Percentiles rank a stretch among this genome's conserved stretches.
phyloP scores from a whole-genome alignment of 164 flowering plant genomes.

The Kalanchoe fedtschenkoi region DNA sequence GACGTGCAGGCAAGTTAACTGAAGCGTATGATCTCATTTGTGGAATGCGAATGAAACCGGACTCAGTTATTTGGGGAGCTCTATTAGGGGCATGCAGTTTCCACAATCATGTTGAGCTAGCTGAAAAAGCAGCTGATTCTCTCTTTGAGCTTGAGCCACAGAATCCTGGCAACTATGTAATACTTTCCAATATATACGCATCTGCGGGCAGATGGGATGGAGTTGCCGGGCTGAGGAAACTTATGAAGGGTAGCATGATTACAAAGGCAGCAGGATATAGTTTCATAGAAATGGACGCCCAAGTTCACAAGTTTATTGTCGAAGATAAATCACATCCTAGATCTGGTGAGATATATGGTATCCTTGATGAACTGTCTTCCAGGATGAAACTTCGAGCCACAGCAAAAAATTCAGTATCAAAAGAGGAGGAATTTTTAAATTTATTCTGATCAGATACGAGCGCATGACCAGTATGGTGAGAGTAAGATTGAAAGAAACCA shows the following conservation, averaged over 20 bases:
- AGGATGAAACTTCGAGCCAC: constrained; percentile 19
- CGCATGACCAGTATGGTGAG: no score
- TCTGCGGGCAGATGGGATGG: constrained; percentile 53
- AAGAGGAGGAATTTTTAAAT: not conserved
- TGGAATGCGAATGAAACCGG: constrained; percentile 74
- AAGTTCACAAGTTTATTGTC: constrained; percentile 56
- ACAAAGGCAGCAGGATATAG: constrained; percentile 73
- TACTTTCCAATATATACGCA: constrained; percentile 80
- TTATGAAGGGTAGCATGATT: constrained; percentile 49
- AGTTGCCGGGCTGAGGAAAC: constrained; percentile 52
- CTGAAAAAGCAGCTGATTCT: constrained; percentile 50
- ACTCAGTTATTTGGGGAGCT: constrained; percentile 75
- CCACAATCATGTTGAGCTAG: constrained; percentile 52
- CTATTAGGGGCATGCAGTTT: constrained; percentile 77
- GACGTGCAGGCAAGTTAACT: constrained; percentile 54
- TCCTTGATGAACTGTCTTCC: constrained; percentile 31
- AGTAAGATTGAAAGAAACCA: no score
- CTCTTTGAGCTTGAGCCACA: constrained; percentile 74
- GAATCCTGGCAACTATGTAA: constrained; percentile 78
- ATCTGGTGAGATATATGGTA: constrained; percentile 35
- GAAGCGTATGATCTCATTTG: constrained; percentile 56
- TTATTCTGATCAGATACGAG: no score
- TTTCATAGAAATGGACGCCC: constrained; percentile 51
- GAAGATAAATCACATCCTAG: constrained; percentile 62
- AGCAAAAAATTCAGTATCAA: not conserved